Evolutionary conservation across 768 basidiomycete genomes (phyloP).

Genomic region (Tulasnella sp.): DNA sequence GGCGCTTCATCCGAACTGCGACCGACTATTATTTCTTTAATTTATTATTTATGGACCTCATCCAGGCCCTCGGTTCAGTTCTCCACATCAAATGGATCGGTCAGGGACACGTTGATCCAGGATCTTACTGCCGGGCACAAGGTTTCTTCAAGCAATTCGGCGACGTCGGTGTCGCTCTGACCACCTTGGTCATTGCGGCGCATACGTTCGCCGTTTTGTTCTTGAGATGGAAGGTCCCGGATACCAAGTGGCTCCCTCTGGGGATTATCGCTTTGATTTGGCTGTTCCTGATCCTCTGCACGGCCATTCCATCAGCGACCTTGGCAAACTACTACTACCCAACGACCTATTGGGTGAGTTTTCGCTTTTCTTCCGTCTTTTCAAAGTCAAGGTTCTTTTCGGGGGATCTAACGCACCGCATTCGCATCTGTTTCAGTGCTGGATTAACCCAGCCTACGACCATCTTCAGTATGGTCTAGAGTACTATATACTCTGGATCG

Average conservation of each 20-base stretch:
- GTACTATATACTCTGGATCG: slow-evolving; percentile 58
- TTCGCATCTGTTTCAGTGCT: slow-evolving; percentile 48
- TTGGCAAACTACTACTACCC: neutral
- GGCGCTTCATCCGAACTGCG: slow-evolving; percentile 34
- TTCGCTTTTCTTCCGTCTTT: neutral
- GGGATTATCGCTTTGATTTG: slow-evolving; percentile 48
- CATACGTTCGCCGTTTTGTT: slow-evolving; percentile 50
- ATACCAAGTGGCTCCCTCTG: slow-evolving; percentile 44
- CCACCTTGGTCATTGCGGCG: slow-evolving; percentile 46
- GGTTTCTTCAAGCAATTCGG: slow-evolving; percentile 49
- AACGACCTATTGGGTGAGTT: slow-evolving; percentile 4
- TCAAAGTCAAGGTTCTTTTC: too few species aligned
- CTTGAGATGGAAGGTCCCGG: slow-evolving; percentile 43
- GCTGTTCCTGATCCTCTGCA: slow-evolving; percentile 46
- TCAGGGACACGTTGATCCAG: slow-evolving; percentile 43
- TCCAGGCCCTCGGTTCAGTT: slow-evolving; percentile 45
- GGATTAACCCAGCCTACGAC: slow-evolving; percentile 49
- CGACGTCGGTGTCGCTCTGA: slow-evolving; percentile 50
- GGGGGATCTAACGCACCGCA: neutral
- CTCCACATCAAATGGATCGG: slow-evolving; percentile 47
- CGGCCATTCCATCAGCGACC: neutral
- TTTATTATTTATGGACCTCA: slow-evolving; percentile 41
- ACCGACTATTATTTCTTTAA: slow-evolving; percentile 43
- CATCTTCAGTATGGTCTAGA: slow-evolving; percentile 53
- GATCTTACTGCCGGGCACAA: slow-evolving; percentile 46